Percentiles rank a stretch among this genome's conserved stretches.
Evolutionary conservation across 2,329 filamentous ascomycete species (phyloP).

Genomic region (Orbilia oligospora): DNA sequence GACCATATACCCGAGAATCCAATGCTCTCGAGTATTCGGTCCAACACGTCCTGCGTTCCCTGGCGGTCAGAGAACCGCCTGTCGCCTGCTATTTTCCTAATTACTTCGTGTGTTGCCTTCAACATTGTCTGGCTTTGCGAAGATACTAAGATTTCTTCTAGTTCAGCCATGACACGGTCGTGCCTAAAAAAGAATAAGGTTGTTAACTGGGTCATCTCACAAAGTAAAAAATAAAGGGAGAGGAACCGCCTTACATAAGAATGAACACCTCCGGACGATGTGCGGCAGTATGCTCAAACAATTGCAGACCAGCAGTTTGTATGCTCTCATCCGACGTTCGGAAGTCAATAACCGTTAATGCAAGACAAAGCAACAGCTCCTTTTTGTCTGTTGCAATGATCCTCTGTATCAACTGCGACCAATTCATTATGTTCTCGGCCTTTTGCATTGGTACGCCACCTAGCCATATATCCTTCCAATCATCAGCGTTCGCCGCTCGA

Average conservation of each 20-base stretch:
- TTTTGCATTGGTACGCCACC: constrained; percentile 70
- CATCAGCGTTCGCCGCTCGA: constrained; percentile 73
- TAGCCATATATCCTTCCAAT: constrained; percentile 76
- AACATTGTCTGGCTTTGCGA: constrained; percentile 75
- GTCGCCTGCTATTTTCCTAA: constrained; percentile 74
- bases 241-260: constrained; percentile 70
- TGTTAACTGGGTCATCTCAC: constrained; percentile 9
- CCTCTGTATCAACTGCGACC: constrained; percentile 69
- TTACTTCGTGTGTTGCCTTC: constrained; percentile 74
- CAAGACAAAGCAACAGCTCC: constrained; percentile 75
- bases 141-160: constrained; percentile 76
- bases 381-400: constrained; percentile 72
- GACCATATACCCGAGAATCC: constrained; percentile 77
- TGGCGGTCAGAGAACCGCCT: constrained; percentile 70
- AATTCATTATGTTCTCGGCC: constrained; percentile 62
- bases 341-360: constrained; percentile 78
- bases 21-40: constrained; percentile 73
- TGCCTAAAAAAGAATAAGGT: constrained; percentile 39
- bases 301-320: constrained; percentile 74
- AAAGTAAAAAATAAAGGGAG: background rate
- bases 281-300: constrained; percentile 74
- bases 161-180: constrained; percentile 72
- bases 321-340: constrained; percentile 75
- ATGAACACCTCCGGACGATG: constrained; percentile 73
- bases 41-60: constrained; percentile 70